Evolutionary conservation across 1,139 yeast genomes (phyloP).

Genomic region (Chernovozyma aurita): DNA sequence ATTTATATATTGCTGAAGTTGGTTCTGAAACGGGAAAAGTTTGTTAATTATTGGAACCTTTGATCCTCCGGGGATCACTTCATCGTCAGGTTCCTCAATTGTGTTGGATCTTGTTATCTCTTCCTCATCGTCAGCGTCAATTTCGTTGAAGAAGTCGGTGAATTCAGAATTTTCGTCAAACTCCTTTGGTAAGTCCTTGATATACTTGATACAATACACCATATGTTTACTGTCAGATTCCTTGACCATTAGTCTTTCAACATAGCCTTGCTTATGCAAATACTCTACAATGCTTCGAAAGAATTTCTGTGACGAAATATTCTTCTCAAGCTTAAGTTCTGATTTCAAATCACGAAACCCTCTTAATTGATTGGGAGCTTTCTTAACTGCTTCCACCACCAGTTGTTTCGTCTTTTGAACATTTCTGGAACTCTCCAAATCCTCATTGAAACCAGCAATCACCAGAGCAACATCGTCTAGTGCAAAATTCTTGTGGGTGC

Average conservation of each 20-base stretch:
- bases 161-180: constrained; percentile 22
- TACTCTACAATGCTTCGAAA: constrained; percentile 50
- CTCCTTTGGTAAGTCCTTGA: constrained; percentile 47
- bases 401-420: constrained; percentile 24
- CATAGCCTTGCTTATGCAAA: constrained; percentile 48
- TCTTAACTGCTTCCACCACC: constrained; percentile 53
- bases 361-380: constrained; percentile 66
- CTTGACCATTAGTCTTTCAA: constrained; percentile 56
- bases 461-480: constrained; percentile 30
- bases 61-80: constrained; percentile 10
- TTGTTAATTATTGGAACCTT: constrained; percentile 39
- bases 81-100: constrained; percentile 12
- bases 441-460: constrained; percentile 24
- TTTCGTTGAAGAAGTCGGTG: constrained; percentile 15
- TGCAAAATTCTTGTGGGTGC: constrained; percentile 43
- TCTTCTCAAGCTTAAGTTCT: constrained; percentile 53
- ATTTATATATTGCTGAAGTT: constrained; percentile 48
- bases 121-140: constrained; percentile 12
- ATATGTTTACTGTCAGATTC: constrained; percentile 42
- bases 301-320: constrained; percentile 39
- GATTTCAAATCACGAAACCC: constrained; percentile 61
- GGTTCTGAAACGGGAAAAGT: constrained; percentile 60
- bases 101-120: constrained; percentile 13
- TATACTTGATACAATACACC: constrained; percentile 56
- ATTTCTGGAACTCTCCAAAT: constrained; percentile 27